Conservation (phyloP, 169 alveolate species). For the Plasmodium adleri region DNA sequence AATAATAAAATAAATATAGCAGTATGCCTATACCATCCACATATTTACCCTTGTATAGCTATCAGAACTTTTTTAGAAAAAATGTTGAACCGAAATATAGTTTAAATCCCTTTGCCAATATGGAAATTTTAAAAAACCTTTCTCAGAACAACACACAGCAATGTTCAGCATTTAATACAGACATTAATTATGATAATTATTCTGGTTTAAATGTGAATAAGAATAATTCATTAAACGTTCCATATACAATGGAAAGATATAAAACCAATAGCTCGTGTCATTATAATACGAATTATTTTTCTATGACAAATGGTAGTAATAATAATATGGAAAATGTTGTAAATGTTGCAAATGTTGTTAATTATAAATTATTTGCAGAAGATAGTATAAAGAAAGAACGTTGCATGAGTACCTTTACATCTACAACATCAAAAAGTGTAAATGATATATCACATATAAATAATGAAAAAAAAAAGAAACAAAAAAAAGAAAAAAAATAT, state of each 20-base stretch:
- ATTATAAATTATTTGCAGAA: neutral
- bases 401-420: neutral
- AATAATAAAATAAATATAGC: slow-evolving; percentile 10
- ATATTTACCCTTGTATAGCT: slow-evolving; percentile 10
- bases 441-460: neutral
- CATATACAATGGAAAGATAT: neutral
- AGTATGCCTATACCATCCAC: slow-evolving; percentile 39
- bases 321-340: slow-evolving; percentile 6
- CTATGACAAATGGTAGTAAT: slow-evolving; percentile 11
- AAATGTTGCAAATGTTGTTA: slow-evolving; percentile 4
- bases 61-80: slow-evolving; percentile 13
- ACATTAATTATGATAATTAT: slow-evolving; percentile 6
- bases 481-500: neutral
- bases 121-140: neutral
- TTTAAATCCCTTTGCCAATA: neutral
- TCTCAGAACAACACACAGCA: neutral
- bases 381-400: neutral
- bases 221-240: slow-evolving; percentile 23
- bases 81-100: slow-evolving; percentile 24
- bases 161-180: slow-evolving; percentile 1
- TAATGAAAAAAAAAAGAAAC: neutral
- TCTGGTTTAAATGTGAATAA: slow-evolving; percentile 15
- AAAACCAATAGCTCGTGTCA: slow-evolving; percentile 6
- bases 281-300: neutral
- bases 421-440: neutral